phyloP scores from a whole-genome alignment of 306 rosid species.

The Benincasa hispida region DNA sequence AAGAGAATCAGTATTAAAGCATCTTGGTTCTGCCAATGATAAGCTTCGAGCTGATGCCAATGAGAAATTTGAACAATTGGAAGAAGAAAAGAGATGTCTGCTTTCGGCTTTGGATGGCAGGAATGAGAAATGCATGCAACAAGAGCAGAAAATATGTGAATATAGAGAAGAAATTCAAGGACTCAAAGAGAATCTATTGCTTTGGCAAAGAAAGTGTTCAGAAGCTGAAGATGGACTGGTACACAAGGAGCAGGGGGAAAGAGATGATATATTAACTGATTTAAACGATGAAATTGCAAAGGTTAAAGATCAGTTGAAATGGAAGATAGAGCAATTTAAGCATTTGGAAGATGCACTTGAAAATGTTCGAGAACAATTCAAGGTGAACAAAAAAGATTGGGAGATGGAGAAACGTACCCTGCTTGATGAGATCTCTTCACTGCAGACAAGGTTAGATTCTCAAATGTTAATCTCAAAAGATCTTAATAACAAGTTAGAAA shows the following conservation, averaged over 20 bases:
- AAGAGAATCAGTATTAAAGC: constrained; percentile 39
- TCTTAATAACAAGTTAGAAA: constrained; percentile 35
- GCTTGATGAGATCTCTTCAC: constrained; percentile 49
- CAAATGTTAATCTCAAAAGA: constrained; percentile 40
- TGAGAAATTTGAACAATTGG: constrained; percentile 26
- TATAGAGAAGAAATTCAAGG: constrained; percentile 42
- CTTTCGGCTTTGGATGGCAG: constrained; percentile 39
- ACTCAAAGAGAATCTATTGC: constrained; percentile 34
- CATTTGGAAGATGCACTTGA: constrained; percentile 65
- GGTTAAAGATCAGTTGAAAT: constrained; percentile 56
- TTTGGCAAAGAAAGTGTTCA: constrained; percentile 32
- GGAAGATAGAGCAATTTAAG: constrained; percentile 74
- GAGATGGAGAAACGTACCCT: constrained; percentile 43
- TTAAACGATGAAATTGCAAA: constrained; percentile 41
- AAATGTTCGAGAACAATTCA: constrained; percentile 31
- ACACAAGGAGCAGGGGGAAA: constrained; percentile 35
- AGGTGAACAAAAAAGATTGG: constrained; percentile 46
- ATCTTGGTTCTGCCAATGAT: constrained; percentile 43
- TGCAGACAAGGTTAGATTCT: constrained; percentile 51
- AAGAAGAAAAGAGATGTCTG: constrained; percentile 37
- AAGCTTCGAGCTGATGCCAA: constrained; percentile 32
- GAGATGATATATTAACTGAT: constrained; percentile 27
- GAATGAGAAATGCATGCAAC: constrained; percentile 42
- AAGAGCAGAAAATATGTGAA: constrained; percentile 26
- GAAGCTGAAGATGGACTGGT: constrained; percentile 26